These are phyloP conservation scores for Scytalidium lignicola DNA, from an alignment of 2,329 filamentous ascomycete genomes.

Conservation along the genomic window DNA sequence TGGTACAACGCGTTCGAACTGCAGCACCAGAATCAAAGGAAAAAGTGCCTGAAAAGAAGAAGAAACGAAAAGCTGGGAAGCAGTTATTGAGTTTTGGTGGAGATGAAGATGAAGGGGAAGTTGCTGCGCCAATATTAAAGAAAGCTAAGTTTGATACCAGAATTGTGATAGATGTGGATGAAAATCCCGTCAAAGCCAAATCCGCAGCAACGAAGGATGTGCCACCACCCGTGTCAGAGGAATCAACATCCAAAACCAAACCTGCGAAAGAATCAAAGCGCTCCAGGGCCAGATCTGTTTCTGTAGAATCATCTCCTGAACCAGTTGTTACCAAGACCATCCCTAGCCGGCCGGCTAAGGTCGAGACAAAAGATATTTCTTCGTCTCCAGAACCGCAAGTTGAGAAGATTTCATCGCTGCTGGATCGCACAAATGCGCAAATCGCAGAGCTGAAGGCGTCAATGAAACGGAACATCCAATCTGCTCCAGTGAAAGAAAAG, in stretches of 20 bases:
- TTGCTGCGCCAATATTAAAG: slow-evolving; percentile 56
- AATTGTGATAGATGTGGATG: slow-evolving; percentile 57
- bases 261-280: slow-evolving; percentile 15
- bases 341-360: slow-evolving; percentile 23
- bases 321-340: slow-evolving; percentile 23
- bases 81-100: slow-evolving; percentile 72
- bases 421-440: slow-evolving; percentile 72
- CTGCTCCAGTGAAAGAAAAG: slow-evolving; percentile 47
- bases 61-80: slow-evolving; percentile 71
- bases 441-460: slow-evolving; percentile 77
- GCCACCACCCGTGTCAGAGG: slow-evolving; percentile 23
- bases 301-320: slow-evolving; percentile 34
- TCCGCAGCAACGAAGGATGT: slow-evolving; percentile 23
- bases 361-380: slow-evolving; percentile 17
- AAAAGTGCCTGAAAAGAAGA: slow-evolving; percentile 46
- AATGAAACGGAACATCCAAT: slow-evolving; percentile 62
- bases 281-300: slow-evolving; percentile 12
- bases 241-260: slow-evolving; percentile 28
- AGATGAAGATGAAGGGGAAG: slow-evolving; percentile 54
- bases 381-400: slow-evolving; percentile 33
- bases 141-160: slow-evolving; percentile 76
- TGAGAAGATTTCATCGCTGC: slow-evolving; percentile 32
- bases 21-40: slow-evolving; percentile 45
- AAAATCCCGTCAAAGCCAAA: slow-evolving; percentile 35
- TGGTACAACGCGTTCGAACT: slow-evolving; percentile 63